A percentile compares a stretch with the other conserved stretches of the same genome.
Evolutionary conservation across 208 protist species (phyloP).

Genomic region (Trypanosomatidae sp.): DNA sequence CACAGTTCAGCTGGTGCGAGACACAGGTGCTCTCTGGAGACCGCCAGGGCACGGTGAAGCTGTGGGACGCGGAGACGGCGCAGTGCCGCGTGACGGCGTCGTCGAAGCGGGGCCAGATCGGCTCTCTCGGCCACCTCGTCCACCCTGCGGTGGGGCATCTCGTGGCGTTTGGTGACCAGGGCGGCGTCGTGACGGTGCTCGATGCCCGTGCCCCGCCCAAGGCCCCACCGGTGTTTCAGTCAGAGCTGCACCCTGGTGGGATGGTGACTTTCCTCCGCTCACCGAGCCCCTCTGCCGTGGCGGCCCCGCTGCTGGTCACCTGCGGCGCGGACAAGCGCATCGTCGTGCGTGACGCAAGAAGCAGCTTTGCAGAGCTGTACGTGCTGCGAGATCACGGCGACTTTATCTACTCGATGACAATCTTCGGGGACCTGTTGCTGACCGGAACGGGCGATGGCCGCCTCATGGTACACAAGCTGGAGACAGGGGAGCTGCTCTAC

Average conservation of each 20-base stretch:
- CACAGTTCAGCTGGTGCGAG: slow-evolving; percentile 73
- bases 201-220: slow-evolving; percentile 45
- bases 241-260: slow-evolving; percentile 69
- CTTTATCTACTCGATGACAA: slow-evolving; percentile 83
- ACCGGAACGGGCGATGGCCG: slow-evolving; percentile 80
- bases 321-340: slow-evolving; percentile 80
- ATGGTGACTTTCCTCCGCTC: slow-evolving; percentile 61
- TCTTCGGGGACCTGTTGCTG: slow-evolving; percentile 61
- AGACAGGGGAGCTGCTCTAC: slow-evolving; percentile 69
- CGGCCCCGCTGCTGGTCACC: slow-evolving; percentile 61
- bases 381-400: slow-evolving; percentile 65
- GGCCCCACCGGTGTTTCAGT: slow-evolving; percentile 39
- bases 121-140: slow-evolving; percentile 51
- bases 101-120: slow-evolving; percentile 71
- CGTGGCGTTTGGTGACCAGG: slow-evolving; percentile 69
- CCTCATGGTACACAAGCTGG: slow-evolving; percentile 78
- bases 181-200: slow-evolving; percentile 65
- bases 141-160: slow-evolving; percentile 37
- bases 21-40: slow-evolving; percentile 75
- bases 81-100: slow-evolving; percentile 44
- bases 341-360: slow-evolving; percentile 62
- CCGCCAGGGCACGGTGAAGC: slow-evolving; percentile 63
- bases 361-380: slow-evolving; percentile 43
- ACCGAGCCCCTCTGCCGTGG: slow-evolving; percentile 15
- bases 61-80: slow-evolving; percentile 78